A percentile compares a stretch with the other conserved stretches of the same genome.
phyloP scores from a whole-genome alignment of 345 rosid genomes.

The Rhizophora apiculata region DNA sequence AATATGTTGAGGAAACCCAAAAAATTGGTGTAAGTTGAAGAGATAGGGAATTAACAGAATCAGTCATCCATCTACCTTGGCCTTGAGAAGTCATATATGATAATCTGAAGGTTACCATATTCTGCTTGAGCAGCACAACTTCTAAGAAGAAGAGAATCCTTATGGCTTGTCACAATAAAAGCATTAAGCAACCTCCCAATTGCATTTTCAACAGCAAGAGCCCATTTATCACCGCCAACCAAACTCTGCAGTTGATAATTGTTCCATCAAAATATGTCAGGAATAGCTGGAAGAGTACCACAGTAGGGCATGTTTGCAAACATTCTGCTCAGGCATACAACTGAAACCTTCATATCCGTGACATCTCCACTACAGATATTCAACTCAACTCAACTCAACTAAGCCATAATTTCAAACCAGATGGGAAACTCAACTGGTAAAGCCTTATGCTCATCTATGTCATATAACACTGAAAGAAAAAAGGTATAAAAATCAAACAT shows the following conservation, averaged over 20 bases:
- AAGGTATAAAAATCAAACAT: neutral
- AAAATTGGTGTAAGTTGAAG: constrained; percentile 1
- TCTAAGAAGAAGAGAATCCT: constrained; percentile 64
- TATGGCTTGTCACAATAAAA: constrained; percentile 84
- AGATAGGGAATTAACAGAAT: constrained; percentile 1
- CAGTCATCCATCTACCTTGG: constrained; percentile 50
- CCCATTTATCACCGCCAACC: constrained; percentile 78
- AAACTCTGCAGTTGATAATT: constrained; percentile 47
- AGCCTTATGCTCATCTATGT: neutral
- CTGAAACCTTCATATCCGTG: no score
- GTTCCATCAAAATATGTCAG: constrained; percentile 2
- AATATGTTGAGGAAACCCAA: constrained; percentile 15
- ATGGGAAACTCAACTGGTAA: neutral
- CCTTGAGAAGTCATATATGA: constrained; percentile 82
- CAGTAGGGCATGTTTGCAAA: neutral
- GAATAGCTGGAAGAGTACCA: neutral
- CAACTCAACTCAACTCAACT: neutral
- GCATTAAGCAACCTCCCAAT: constrained; percentile 84
- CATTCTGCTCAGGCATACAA: no score
- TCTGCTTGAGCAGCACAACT: constrained; percentile 67
- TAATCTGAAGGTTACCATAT: constrained; percentile 62
- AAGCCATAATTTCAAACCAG: neutral
- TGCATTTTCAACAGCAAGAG: constrained; percentile 84
- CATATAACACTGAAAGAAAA: neutral
- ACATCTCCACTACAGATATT: no score